Evolutionary conservation across 2,329 filamentous ascomycete genomes (phyloP).

Genomic region (Nemania sp.): DNA sequence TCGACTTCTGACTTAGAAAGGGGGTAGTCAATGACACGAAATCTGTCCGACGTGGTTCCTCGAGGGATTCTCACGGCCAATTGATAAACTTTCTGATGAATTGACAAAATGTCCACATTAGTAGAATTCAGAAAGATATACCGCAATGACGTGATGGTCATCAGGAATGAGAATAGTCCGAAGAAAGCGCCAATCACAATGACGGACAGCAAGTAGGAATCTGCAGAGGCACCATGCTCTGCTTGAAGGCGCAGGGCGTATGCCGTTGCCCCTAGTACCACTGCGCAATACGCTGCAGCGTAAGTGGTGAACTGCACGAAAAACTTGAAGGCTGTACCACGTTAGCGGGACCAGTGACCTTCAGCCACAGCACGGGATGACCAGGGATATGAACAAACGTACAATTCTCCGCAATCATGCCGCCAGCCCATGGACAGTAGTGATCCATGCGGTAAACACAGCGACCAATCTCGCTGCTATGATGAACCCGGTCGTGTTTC

Average conservation of each 20-base stretch:
- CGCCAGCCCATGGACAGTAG: slow-evolving; percentile 96
- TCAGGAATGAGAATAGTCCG: slow-evolving; percentile 75
- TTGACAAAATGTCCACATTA: slow-evolving; percentile 77
- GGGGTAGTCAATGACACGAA: slow-evolving; percentile 62
- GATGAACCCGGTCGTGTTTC: slow-evolving; percentile 87
- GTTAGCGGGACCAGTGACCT: no score
- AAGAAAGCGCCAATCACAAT: slow-evolving; percentile 73
- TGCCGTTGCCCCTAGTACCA: slow-evolving; percentile 65
- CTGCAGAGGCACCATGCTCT: slow-evolving; percentile 44
- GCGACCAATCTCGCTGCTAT: slow-evolving; percentile 78
- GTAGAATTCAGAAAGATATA: slow-evolving; percentile 76
- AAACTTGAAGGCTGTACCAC: slow-evolving; percentile 75
- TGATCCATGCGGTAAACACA: slow-evolving; percentile 94
- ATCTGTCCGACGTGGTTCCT: slow-evolving; percentile 48
- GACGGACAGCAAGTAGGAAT: slow-evolving; percentile 67
- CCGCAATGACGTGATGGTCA: slow-evolving; percentile 73
- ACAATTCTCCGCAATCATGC: slow-evolving; percentile 82
- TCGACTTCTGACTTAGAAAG: slow-evolving; percentile 43
- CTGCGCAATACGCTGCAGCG: slow-evolving; percentile 66
- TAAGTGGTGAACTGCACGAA: slow-evolving; percentile 88
- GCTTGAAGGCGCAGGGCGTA: slow-evolving; percentile 63
- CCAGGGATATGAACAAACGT: slow-evolving; percentile 34
- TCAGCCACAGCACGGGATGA: neutral
- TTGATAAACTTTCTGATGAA: slow-evolving; percentile 64
- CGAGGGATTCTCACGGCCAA: slow-evolving; percentile 73